Base-by-base conservation (phyloP, 2,329 filamentous ascomycete species). In the Pyrenophora teres region DNA sequence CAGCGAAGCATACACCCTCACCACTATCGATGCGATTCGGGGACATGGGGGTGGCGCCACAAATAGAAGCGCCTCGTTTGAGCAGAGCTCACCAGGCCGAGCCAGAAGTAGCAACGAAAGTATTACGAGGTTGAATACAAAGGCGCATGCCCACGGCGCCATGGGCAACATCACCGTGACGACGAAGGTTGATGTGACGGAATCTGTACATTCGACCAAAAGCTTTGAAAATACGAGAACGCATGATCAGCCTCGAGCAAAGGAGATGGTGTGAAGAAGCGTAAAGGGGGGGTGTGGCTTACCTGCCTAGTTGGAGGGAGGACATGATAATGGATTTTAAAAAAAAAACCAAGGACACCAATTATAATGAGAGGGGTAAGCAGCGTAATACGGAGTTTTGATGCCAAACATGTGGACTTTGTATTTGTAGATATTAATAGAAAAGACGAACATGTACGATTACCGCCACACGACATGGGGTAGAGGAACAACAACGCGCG, bases 131-230 rank as follows among this genome's bases (percentile, higher is more conserved):
- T 30, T 51, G 4, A 19, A 54, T 8, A 38, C 33, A 12, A 47
- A 45, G 16, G 33, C 36, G 12, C 33, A 33, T 8, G 33, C 10
- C 44, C 38, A 4, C n/a, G 13, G 1, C 23, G 33, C 0, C 9
- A 25, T 46, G 43, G 56, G 51, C 1, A 37, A 50, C 8, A 57
- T 59, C 19, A 50, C 46, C 0, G 57, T 57, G 2, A 60, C 54
- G 12, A 60, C 54, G 7, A 40, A 55, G n/a, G 57, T 60, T 1
- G 51, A 60, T 31, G 51, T 59, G 10, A 50, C 23, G 4, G 51
- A 57, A n/a, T 55, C 47, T 8, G 16, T 47, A 37, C 37, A 32
- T 18, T 37, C 42, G 7, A 9, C 18, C 6, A 37, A 46, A 12
- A 18, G n/a, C 4, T 37, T n/a, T 6, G 31, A 37, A 18, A 13